Evolutionary conservation across 345 rosid genomes (phyloP).

Genomic region (Salix dunnii): DNA sequence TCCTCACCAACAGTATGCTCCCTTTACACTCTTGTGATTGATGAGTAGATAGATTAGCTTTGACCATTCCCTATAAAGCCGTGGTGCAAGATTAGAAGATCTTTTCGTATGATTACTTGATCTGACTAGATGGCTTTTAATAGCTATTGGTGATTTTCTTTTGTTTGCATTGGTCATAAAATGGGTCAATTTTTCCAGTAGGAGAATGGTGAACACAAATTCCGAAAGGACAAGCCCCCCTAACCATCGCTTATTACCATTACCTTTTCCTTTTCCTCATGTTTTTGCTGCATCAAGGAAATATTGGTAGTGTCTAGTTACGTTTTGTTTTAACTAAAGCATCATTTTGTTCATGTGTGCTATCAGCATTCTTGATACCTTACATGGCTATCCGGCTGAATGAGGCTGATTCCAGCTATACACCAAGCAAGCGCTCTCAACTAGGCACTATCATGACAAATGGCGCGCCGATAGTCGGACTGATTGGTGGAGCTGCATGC

Average conservation of each 20-base stretch:
- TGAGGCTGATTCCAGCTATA: constrained; percentile 34
- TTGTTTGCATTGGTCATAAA: neutral
- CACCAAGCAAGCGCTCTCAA: constrained; percentile 47
- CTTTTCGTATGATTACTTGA: neutral
- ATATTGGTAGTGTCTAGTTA: neutral
- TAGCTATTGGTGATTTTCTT: neutral
- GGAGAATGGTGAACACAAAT: neutral
- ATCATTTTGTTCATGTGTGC: constrained; percentile 2
- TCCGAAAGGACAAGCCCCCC: neutral
- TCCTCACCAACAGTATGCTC: constrained; percentile 81
- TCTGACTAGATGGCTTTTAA: neutral
- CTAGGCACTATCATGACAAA: constrained; percentile 65
- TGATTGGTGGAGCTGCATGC: constrained; percentile 70
- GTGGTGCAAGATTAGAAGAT: neutral
- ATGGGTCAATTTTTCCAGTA: neutral
- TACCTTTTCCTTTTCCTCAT: neutral
- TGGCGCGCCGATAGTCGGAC: constrained; percentile 68
- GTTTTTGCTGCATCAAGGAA: neutral
- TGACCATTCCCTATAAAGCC: neutral
- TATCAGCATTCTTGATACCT: constrained; percentile 80
- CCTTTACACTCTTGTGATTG: constrained; percentile 14
- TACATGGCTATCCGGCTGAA: constrained; percentile 88
- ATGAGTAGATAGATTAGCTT: neutral
- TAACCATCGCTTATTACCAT: neutral
- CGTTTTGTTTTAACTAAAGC: neutral